phyloP scores from a whole-genome alignment of 352 stramenopile species.

The Phytophthora lateralis region DNA sequence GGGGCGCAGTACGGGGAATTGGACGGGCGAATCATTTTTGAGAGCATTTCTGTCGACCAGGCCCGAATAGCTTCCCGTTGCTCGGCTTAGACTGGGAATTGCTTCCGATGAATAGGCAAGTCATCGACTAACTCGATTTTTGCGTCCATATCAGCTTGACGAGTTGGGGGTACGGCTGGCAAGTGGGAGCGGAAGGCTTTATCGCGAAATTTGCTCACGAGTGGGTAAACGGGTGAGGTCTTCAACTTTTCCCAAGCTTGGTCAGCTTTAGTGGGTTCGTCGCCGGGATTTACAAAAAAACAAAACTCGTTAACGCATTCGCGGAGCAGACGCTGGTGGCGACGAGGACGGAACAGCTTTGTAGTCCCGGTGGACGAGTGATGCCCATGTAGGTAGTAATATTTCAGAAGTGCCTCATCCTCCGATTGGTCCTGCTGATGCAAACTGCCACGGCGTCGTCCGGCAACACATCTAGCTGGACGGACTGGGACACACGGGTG shows the following conservation, averaged over 20 bases:
- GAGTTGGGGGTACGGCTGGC: conserved; percentile 1
- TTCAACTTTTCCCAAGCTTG: conserved; percentile 2
- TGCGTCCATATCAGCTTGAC: not conserved
- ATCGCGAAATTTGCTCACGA: conserved; percentile 4
- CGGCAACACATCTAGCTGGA: not conserved
- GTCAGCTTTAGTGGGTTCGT: conserved; percentile 3
- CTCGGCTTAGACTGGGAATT: conserved; percentile 7
- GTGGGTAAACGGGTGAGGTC: not conserved
- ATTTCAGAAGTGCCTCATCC: not conserved
- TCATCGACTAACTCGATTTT: conserved; percentile 9
- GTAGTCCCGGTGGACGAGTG: not conserved
- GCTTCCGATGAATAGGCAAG: conserved; percentile 6
- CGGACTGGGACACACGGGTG: not conserved
- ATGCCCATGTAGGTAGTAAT: not conserved
- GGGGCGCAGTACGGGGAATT: conserved; percentile 6
- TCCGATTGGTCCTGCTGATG: not conserved
- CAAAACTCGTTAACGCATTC: conserved; percentile 10
- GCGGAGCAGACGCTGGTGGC: not conserved
- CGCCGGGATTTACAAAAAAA: not conserved
- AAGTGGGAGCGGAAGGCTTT: conserved; percentile 4
- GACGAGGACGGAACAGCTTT: not conserved
- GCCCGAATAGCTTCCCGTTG: conserved; percentile 1
- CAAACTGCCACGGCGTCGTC: not conserved
- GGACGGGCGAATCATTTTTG: conserved; percentile 6
- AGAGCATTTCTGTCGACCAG: conserved; percentile 3